A percentile compares a stretch with the other conserved stretches of the same genome.
Evolutionary conservation across 2,329 filamentous ascomycete genomes (phyloP).

Genomic region (Arachnopeziza araneosa): DNA sequence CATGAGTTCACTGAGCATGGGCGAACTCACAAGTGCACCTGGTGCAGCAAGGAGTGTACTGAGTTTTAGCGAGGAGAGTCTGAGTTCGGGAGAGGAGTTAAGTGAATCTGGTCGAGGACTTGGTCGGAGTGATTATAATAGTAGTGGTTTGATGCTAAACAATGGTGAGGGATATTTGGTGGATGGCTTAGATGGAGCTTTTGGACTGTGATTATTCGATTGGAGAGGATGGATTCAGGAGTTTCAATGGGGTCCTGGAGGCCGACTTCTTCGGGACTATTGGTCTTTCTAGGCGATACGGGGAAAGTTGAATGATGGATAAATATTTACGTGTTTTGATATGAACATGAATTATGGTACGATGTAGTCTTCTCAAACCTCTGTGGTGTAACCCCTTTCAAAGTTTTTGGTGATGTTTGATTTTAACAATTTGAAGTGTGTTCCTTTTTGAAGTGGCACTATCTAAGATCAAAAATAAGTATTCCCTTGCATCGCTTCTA

Average conservation of each 20-base stretch:
- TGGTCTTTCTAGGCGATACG: background rate
- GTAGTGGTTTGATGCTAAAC: conserved; percentile 10
- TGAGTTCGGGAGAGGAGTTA: conserved; percentile 46
- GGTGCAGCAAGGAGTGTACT: conserved; percentile 46
- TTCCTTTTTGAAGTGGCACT: no score
- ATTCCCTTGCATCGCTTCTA: no score
- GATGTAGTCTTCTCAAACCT: no score
- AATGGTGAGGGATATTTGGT: conserved; percentile 19
- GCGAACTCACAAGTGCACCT: conserved; percentile 29
- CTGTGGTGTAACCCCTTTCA: no score
- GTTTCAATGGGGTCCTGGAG: background rate
- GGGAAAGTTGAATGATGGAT: background rate
- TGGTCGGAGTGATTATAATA: conserved; percentile 15
- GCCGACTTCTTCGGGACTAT: background rate
- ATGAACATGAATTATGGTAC: background rate
- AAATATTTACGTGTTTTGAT: background rate
- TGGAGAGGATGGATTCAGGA: background rate
- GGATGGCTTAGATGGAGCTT: conserved; percentile 35
- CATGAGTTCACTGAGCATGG: conserved; percentile 35
- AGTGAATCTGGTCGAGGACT: conserved; percentile 24
- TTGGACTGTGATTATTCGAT: conserved; percentile 31
- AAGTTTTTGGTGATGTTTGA: no score
- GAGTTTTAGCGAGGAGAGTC: conserved; percentile 54
- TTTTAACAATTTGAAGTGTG: no score
- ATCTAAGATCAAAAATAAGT: no score